Conservation (phyloP, 83 land plant species). For the Picea mariana region DNA sequence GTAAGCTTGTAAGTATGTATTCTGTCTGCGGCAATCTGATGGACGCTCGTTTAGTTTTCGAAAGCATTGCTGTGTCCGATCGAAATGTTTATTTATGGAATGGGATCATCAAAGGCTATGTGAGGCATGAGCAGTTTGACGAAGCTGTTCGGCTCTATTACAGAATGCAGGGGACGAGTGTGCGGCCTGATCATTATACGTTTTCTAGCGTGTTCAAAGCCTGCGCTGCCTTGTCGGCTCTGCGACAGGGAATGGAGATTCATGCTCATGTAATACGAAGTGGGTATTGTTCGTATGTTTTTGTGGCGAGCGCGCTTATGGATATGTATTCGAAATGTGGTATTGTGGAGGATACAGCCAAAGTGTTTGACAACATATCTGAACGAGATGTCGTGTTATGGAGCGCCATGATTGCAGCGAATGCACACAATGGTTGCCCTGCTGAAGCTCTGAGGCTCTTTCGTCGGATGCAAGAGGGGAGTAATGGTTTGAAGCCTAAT, state of each 20-base stretch:
- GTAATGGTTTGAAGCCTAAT: neutral
- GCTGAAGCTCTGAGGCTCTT: slow-evolving; percentile 33
- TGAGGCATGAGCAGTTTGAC: neutral
- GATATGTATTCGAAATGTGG: slow-evolving; percentile 22
- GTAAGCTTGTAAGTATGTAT: slow-evolving; percentile 17
- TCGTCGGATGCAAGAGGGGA: slow-evolving; percentile 1
- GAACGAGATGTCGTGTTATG: slow-evolving; percentile 16
- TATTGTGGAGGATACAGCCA: slow-evolving; percentile 1
- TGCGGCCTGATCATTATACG: slow-evolving; percentile 6
- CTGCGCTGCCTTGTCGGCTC: neutral
- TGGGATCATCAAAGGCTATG: slow-evolving; percentile 9
- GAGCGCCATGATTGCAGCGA: slow-evolving; percentile 21
- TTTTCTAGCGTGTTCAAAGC: slow-evolving; percentile 20
- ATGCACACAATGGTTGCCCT: neutral
- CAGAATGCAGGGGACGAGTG: slow-evolving; percentile 12
- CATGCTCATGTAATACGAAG: slow-evolving; percentile 5
- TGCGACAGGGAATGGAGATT: slow-evolving; percentile 15
- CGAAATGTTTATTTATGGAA: slow-evolving; percentile 18
- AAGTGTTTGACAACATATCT: slow-evolving; percentile 11
- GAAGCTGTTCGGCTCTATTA: slow-evolving; percentile 5
- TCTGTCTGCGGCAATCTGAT: neutral
- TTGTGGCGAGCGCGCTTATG: slow-evolving; percentile 18
- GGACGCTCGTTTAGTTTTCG: slow-evolving; percentile 16
- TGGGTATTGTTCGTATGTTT: slow-evolving; percentile 7
- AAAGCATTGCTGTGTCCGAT: neutral